These are phyloP conservation scores for Colletotrichum tanaceti DNA, from an alignment of 2,329 filamentous ascomycete genomes.

Conservation along the genomic window DNA sequence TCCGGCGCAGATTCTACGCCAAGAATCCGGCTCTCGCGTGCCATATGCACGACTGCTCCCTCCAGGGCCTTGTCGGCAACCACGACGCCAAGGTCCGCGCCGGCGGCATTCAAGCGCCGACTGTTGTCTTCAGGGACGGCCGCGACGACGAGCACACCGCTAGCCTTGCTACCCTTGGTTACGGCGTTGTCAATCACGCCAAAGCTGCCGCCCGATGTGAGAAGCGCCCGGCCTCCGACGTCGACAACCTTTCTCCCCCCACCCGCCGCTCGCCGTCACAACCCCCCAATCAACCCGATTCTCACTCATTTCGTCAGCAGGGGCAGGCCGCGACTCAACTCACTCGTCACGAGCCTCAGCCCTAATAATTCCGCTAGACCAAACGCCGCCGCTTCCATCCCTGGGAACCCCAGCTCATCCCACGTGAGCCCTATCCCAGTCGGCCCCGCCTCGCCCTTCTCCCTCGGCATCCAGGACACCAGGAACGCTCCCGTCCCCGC, in stretches of 20 bases:
- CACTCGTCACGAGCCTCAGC: background rate
- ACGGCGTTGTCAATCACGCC: background rate
- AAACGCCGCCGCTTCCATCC: background rate
- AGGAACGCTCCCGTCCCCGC: background rate
- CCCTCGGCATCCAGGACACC: background rate
- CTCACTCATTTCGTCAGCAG: constrained; percentile 2
- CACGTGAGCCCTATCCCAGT: background rate
- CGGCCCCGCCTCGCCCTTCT: background rate
- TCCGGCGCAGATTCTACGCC: constrained; percentile 24
- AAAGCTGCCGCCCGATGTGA: background rate
- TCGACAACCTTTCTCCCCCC: background rate
- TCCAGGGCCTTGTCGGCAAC: constrained; percentile 13
- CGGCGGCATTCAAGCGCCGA: background rate
- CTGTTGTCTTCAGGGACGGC: background rate
- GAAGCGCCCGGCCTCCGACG: constrained; percentile 18
- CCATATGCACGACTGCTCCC: constrained; percentile 25
- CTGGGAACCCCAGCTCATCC: background rate
- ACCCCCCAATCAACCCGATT: background rate
- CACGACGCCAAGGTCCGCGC: background rate
- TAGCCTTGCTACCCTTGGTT: no score
- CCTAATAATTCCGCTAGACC: no score
- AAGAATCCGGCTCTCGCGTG: background rate
- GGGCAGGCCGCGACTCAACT: constrained; percentile 24
- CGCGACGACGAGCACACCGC: no score
- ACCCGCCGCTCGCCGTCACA: background rate